Base-by-base conservation (phyloP, 2,329 filamentous ascomycete genomes). In the Dryadomyces quercus-mongolicae region DNA sequence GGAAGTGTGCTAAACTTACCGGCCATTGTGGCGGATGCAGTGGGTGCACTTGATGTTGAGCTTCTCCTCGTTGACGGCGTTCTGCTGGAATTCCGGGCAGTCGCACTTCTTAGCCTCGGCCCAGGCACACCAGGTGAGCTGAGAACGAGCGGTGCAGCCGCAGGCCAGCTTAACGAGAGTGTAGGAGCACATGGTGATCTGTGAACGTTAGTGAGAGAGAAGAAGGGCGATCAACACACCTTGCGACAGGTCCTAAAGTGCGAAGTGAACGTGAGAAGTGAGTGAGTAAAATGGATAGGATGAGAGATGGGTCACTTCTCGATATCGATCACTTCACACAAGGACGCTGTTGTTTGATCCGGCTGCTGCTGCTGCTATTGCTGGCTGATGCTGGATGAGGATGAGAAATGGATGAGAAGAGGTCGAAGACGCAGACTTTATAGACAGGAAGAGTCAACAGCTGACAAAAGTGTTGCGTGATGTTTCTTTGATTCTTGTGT, bases 1-100 rank as follows among this genome's bases (percentile, higher is more conserved):
- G n/a, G n/a, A n/a, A n/a, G n/a, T n/a, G n/a, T n/a, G n/a, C 36
- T 40, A 16, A 12, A 16, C 10, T 16, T 40, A 12, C 10, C 10
- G 36, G 15, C 15, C 36, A 40, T 40, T 40, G 36, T 40, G 10
- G 36, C 48, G 25, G 25, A 31, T 50, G 55, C 55, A 54, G 22
- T 34, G 15, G 10, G 52, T 36, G 46, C 55, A 56, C 31, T 49
- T 50, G 8, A 46, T 49, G 22, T 49, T 49, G 15, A 56, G 36
- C 10, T 4, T 42, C 12, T 31, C 10, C 12, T 1, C 8, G 5
- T 21, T 10, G 5, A 25, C 40, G 13, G 21, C 31, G 13, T 46
- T 22, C 49, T 54, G 52, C 52, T 56, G 55, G 42, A 56, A 56
- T 8, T 38, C 20, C 16, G 55, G 50, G 16, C 55, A 56, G 18